These are phyloP conservation scores for Fraxinus sp. DNA, from an alignment of 305 asterid species.

Conservation along the genomic window DNA sequence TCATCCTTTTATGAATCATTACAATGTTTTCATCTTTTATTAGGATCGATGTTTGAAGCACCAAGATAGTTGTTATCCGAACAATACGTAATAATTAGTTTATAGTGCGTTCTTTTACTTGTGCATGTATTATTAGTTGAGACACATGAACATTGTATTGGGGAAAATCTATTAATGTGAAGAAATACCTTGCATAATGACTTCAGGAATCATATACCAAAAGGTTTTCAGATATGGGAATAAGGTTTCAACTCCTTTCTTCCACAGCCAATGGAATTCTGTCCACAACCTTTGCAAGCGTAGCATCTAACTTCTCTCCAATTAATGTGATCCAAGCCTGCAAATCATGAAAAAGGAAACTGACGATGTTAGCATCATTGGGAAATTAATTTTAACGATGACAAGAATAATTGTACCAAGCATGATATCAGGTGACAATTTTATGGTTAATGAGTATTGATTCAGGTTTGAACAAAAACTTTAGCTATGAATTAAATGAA, in stretches of 20 bases:
- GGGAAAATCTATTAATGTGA: neutral
- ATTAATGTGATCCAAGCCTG: conserved; percentile 90
- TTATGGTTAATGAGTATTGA: neutral
- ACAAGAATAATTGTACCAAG: neutral
- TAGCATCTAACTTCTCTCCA: conserved; percentile 79
- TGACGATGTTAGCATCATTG: neutral
- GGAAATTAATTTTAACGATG: conserved; percentile 10
- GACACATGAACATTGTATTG: neutral
- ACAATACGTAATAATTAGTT: neutral
- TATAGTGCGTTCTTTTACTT: neutral
- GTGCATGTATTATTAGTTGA: neutral
- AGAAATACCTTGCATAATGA: conserved; percentile 27
- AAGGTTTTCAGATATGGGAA: neutral
- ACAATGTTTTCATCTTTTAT: neutral
- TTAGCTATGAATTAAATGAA: neutral
- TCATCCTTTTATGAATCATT: neutral
- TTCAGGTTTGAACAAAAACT: neutral
- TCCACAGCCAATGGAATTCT: conserved; percentile 33
- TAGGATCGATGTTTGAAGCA: neutral
- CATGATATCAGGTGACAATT: neutral
- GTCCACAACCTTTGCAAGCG: conserved; percentile 54
- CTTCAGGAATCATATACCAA: conserved; percentile 24
- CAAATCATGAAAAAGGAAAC: conserved; percentile 23
- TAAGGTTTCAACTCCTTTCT: conserved; percentile 33
- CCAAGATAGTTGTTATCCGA: neutral